Evolutionary conservation across 2,329 filamentous ascomycete species (phyloP), one percentile per base, ranked within the genome.

Genomic region (Hymenoscyphus scutula): DNA sequence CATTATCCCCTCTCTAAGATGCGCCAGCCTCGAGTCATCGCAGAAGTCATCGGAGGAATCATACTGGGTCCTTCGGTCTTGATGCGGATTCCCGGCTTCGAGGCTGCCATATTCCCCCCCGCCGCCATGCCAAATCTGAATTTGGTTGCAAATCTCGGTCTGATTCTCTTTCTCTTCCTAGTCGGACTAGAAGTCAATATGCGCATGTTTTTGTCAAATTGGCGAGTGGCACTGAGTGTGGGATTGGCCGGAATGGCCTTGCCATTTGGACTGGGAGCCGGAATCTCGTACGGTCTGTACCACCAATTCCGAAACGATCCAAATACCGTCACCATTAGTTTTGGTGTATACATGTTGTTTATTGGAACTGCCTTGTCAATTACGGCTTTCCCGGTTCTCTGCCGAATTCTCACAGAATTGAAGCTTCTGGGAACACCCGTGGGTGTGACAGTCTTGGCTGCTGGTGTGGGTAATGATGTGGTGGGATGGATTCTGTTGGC

Each of bases 311-410:
- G 65, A 3, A 41, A 57, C 53, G 73, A 75, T 32, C 72, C 79
- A 0, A 81, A 79, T 4, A 81, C 81, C 8, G 81, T 83, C n/a
- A 79, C 78, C 0, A 85, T 89, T 57, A 75, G 77, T 17, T 89
- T 89, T 72, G 81, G 82, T 2, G 82, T 85, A 1, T 89, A 84
- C 68, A 80, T 87, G 76, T 81, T 92, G 27, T 98, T 98, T 74
- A 90, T 97, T 67, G 94, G 93, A 75, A 93, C 96, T 59, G 94
- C 94, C 0, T 88, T 97, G 76, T 90, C 92, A 1, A 98, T 98
- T 69, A 97, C 94, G 1, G 92, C 86, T 8, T 89, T 98, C 70
- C 94, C 94, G 0, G 94, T 98, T 0, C 84, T 98, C 13, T 97
- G 94, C 73, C 90, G 94, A 74, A 98, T 98, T 68, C 79, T 98